Evolutionary conservation across 148 eudicot species (phyloP).

Genomic region (Cornus florida): DNA sequence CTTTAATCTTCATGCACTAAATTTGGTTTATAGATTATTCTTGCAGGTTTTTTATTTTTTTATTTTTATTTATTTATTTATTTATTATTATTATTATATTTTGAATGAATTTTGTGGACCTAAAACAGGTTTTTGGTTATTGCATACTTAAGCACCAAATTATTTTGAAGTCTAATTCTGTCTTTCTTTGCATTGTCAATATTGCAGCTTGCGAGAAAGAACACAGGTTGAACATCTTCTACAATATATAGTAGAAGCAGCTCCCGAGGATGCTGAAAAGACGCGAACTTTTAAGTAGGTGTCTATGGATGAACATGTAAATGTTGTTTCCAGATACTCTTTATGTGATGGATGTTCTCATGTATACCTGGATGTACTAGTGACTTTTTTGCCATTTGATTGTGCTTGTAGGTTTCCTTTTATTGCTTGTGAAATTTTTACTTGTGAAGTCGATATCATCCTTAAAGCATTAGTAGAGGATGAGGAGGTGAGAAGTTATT

Average conservation of each 20-base stretch:
- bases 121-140: neutral
- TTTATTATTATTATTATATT: neutral
- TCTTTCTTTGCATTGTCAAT: neutral
- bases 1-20: too few relatives aligned
- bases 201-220: conserved; percentile 73
- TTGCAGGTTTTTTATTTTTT: too few relatives aligned
- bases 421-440: conserved; percentile 87
- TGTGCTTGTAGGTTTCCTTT: conserved; percentile 71
- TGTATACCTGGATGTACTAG: conserved; percentile 5
- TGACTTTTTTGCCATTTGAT: neutral
- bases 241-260: conserved; percentile 78
- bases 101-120: neutral
- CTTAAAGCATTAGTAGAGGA: conserved; percentile 91
- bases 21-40: neutral
- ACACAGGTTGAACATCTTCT: conserved; percentile 75
- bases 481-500: conserved; percentile 62
- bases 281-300: conserved; percentile 75
- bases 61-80: too few relatives aligned
- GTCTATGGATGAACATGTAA: neutral
- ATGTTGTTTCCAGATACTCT: conserved; percentile 6
- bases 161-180: neutral
- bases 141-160: neutral
- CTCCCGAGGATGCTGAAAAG: conserved; percentile 81
- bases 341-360: neutral
- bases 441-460: conserved; percentile 96